Conservation (phyloP, 2,329 filamentous ascomycete species). For the Myriosclerotinia scirpicola region DNA sequence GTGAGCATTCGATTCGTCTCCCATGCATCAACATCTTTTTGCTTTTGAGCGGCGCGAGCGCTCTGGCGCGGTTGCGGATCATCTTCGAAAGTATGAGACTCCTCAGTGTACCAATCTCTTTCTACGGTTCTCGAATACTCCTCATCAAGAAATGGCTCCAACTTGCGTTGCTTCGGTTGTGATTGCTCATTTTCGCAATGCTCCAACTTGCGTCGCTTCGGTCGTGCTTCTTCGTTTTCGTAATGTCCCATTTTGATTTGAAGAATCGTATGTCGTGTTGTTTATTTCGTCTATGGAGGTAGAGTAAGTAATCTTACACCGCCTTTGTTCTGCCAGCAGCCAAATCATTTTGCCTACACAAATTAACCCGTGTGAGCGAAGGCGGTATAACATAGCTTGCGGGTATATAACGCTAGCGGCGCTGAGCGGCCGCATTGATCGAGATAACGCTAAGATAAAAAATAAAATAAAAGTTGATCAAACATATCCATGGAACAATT, state of each 20-base stretch:
- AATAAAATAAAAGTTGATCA: slow-evolving; percentile 12
- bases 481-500: slow-evolving; percentile 7
- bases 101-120: slow-evolving; percentile 90
- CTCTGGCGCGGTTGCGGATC: slow-evolving; percentile 77
- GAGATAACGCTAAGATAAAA: slow-evolving; percentile 23
- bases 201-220: slow-evolving; percentile 67
- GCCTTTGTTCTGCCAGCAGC: too few species aligned
- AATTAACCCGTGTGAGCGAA: neutral
- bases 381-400: neutral
- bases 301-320: too few species aligned
- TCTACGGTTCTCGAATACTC: slow-evolving; percentile 76
- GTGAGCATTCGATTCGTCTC: slow-evolving; percentile 98
- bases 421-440: slow-evolving; percentile 16
- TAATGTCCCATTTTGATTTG: slow-evolving; percentile 41
- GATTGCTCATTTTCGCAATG: slow-evolving; percentile 42
- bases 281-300: neutral
- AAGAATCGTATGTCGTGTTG: neutral
- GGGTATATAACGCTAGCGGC: neutral
- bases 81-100: slow-evolving; percentile 81
- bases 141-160: slow-evolving; percentile 60
- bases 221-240: slow-evolving; percentile 48
- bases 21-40: slow-evolving; percentile 96
- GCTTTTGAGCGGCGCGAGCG: slow-evolving; percentile 76
- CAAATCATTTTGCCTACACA: too few species aligned
- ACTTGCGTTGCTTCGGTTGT: slow-evolving; percentile 64